These are phyloP conservation scores for Monosporascus sp. DNA, from an alignment of 2,329 filamentous ascomycete species.

Conservation along the genomic window DNA sequence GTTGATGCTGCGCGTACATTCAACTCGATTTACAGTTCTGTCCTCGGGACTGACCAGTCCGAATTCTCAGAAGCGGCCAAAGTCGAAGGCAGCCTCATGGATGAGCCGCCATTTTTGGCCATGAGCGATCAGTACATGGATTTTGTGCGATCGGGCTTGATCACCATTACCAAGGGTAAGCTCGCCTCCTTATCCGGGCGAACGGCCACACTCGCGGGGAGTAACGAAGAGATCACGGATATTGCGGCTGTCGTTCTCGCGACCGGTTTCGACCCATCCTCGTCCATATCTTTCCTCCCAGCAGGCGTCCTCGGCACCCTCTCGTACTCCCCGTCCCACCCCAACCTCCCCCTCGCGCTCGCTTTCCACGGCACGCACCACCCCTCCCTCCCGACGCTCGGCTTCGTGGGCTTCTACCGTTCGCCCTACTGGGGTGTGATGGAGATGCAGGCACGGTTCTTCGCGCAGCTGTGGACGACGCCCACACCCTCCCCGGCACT, in stretches of 20 bases:
- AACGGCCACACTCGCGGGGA: constrained; percentile 29
- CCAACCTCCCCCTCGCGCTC: constrained; percentile 58
- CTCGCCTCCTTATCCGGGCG: constrained; percentile 31
- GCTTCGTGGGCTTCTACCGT: constrained; percentile 80
- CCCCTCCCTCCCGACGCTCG: constrained; percentile 56
- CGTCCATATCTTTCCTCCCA: constrained; percentile 61
- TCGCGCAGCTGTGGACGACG: constrained; percentile 55
- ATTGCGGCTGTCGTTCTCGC: constrained; percentile 67
- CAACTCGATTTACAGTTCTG: constrained; percentile 45
- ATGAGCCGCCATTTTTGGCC: constrained; percentile 59
- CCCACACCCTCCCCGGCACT: constrained; percentile 24
- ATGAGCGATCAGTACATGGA: constrained; percentile 69
- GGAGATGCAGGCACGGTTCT: constrained; percentile 75
- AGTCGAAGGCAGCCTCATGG: constrained; percentile 34
- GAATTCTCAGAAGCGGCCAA: constrained; percentile 40
- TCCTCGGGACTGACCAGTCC: constrained; percentile 51
- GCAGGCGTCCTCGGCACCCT: constrained; percentile 49
- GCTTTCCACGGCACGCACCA: constrained; percentile 63
- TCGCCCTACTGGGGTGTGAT: constrained; percentile 83
- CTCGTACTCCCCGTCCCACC: constrained; percentile 48
- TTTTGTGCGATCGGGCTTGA: constrained; percentile 63
- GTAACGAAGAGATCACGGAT: constrained; percentile 38
- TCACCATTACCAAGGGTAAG: constrained; percentile 47
- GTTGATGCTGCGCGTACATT: constrained; percentile 49
- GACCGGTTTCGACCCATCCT: constrained; percentile 66